phyloP scores from a whole-genome alignment of 2,329 filamentous ascomycete species.

The Volutella citrinella region DNA sequence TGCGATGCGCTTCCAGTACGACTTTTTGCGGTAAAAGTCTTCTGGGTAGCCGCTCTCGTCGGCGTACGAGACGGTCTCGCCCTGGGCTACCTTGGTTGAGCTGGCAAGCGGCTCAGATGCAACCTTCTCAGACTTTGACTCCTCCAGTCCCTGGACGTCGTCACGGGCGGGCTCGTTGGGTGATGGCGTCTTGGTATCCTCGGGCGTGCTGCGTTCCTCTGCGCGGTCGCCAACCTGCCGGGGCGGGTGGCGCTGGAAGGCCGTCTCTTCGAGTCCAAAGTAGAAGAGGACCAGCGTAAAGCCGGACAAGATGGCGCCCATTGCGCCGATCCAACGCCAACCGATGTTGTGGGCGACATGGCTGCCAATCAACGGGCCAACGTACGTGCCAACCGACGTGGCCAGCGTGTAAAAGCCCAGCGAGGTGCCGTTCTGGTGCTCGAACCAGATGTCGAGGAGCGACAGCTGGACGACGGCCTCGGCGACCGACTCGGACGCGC shows the following conservation, averaged over 20 bases:
- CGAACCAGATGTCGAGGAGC: conserved; percentile 55
- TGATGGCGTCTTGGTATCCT: no score
- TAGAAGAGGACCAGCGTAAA: conserved; percentile 45
- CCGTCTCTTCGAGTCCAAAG: conserved; percentile 52
- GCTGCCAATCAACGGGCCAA: conserved; percentile 51
- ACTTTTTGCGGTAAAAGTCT: conserved; percentile 42
- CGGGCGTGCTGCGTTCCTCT: no score
- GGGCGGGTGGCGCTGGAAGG: conserved; percentile 42
- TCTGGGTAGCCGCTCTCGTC: no score
- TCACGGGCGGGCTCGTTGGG: conserved; percentile 13
- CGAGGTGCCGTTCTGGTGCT: conserved; percentile 53
- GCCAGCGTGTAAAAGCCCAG: conserved; percentile 54
- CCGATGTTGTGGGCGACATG: conserved; percentile 47
- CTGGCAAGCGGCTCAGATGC: no score
- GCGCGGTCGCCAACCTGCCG: conserved; percentile 4
- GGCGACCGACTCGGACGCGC: conserved; percentile 53
- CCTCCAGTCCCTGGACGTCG: conserved; percentile 6
- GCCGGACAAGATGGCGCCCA: conserved; percentile 47
- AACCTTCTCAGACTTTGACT: no score
- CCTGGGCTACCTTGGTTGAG: no score
- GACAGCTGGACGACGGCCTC: conserved; percentile 57
- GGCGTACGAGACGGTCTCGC: conserved; percentile 22
- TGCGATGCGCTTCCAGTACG: conserved; percentile 53
- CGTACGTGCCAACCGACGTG: conserved; percentile 53
- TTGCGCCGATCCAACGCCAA: conserved; percentile 55